Percentiles rank a stretch among this genome's conserved stretches.
Evolutionary conservation across 208 protist species (phyloP).

Genomic region (Leishmania aethiopica): DNA sequence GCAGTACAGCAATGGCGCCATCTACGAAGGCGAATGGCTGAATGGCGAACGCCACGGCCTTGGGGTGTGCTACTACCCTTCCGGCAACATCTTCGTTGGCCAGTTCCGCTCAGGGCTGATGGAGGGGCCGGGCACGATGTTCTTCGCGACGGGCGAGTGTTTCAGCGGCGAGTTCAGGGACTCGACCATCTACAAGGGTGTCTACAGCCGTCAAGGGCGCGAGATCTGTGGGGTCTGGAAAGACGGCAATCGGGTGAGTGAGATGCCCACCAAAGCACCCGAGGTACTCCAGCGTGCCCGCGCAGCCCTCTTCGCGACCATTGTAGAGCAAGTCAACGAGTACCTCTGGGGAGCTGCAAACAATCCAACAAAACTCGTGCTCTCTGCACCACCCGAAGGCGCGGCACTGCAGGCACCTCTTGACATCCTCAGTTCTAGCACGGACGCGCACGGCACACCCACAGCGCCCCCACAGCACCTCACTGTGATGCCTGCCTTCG

Average conservation of each 20-base stretch:
- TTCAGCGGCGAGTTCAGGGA: constrained; percentile 54
- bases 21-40: constrained; percentile 63
- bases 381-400: constrained; percentile 1
- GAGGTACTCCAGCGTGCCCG: constrained; percentile 40
- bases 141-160: constrained; percentile 56
- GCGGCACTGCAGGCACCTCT: constrained; percentile 7
- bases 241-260: constrained; percentile 33
- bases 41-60: constrained; percentile 54
- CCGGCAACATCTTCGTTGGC: constrained; percentile 68
- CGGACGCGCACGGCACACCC: not conserved
- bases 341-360: constrained; percentile 26
- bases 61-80: constrained; percentile 60
- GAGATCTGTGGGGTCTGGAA: constrained; percentile 51
- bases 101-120: constrained; percentile 52
- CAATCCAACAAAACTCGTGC: constrained; percentile 12
- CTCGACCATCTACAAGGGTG: constrained; percentile 45
- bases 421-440: constrained; percentile 16
- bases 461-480: not conserved
- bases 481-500: not conserved
- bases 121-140: constrained; percentile 60
- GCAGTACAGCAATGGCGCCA: constrained; percentile 43
- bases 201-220: constrained; percentile 29
- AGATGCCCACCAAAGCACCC: constrained; percentile 19
- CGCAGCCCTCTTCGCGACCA: constrained; percentile 41
- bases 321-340: constrained; percentile 45